Conservation (phyloP, 495 filamentous ascomycete genomes). For the Lophium mytilinum region DNA sequence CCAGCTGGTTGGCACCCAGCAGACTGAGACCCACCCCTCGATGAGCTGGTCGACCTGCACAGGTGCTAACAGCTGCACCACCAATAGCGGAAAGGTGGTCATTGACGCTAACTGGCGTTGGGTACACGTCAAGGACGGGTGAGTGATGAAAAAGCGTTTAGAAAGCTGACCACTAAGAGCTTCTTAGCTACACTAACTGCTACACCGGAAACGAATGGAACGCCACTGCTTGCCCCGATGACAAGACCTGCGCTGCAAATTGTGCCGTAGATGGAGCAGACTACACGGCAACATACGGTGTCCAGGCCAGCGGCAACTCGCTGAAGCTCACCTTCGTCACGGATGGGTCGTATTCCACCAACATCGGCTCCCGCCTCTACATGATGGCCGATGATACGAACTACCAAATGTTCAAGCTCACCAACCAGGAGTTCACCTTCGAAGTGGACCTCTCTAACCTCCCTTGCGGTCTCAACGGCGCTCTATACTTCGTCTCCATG, state of each 20-base stretch:
- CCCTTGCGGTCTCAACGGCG: conserved; percentile 60
- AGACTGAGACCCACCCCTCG: too few species aligned
- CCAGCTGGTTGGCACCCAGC: too few species aligned
- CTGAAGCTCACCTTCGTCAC: conserved; percentile 28
- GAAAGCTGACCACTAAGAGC: too few species aligned
- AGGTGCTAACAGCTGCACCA: conserved; percentile 44
- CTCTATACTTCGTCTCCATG: conserved; percentile 62
- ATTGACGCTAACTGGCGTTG: conserved; percentile 41
- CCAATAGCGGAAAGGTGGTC: conserved; percentile 41
- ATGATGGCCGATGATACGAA: conserved; percentile 48
- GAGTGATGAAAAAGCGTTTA: too few species aligned
- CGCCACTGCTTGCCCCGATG: conserved; percentile 30
- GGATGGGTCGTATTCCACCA: conserved; percentile 23
- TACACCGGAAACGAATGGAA: conserved; percentile 30
- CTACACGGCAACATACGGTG: conserved; percentile 27
- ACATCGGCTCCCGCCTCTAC: conserved; percentile 48
- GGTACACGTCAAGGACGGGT: conserved; percentile 30
- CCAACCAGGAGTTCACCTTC: conserved; percentile 53
- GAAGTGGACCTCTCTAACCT: conserved; percentile 55
- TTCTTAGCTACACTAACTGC: conserved; percentile 38
- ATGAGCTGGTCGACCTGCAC: too few species aligned
- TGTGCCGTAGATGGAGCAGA: conserved; percentile 35
- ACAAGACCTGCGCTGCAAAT: conserved; percentile 32
- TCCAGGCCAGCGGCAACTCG: conserved; percentile 21
- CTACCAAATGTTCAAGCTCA: conserved; percentile 53